These are phyloP conservation scores for Pestalotiopsis sp. DNA, from an alignment of 2,329 filamentous ascomycete species.

Conservation along the genomic window DNA sequence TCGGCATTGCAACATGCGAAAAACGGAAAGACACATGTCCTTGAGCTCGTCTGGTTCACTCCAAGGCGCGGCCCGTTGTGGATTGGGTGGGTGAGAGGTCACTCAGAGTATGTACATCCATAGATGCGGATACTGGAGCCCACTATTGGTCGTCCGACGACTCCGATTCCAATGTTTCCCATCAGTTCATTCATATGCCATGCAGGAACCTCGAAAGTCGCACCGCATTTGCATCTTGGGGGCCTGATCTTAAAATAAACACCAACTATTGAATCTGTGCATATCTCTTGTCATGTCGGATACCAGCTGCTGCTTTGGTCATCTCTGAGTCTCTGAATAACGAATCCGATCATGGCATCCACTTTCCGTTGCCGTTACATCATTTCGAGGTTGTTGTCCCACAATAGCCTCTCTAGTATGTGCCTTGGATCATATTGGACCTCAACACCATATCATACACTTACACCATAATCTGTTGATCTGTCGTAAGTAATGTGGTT, in stretches of 20 bases:
- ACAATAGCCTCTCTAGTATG: no score
- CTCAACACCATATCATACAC: no score
- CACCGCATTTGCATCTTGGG: not conserved
- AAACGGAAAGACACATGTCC: not conserved
- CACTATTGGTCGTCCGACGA: slow-evolving; percentile 1
- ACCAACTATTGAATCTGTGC: not conserved
- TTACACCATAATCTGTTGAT: no score
- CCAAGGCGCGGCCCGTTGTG: not conserved
- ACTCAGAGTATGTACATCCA: not conserved
- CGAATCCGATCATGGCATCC: no score
- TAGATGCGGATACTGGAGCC: not conserved
- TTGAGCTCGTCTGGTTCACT: not conserved
- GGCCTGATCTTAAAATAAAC: not conserved
- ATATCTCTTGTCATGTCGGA: not conserved
- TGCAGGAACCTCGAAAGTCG: slow-evolving; percentile 8
- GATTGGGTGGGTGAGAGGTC: not conserved
- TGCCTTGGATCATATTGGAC: no score
- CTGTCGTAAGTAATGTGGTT: no score
- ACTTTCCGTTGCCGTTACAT: no score
- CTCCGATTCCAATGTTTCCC: no score
- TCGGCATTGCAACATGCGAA: not conserved
- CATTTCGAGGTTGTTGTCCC: no score
- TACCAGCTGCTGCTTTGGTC: no score
- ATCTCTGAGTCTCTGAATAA: no score
- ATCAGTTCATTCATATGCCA: not conserved